phyloP scores from a whole-genome alignment of 768 basidiomycete species.

The Suillus placidus region DNA sequence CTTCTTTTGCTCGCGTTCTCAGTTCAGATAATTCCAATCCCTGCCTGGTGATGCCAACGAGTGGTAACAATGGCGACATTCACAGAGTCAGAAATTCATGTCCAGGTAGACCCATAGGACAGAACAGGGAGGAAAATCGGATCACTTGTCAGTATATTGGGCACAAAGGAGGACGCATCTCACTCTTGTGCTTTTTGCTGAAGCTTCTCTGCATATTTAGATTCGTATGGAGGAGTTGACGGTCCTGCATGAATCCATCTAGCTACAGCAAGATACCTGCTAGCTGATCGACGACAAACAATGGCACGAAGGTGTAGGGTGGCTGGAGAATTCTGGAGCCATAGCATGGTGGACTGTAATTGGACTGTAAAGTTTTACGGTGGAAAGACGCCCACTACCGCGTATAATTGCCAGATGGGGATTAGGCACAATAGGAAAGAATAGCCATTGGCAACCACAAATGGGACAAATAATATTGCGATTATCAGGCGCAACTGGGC shows the following conservation, averaged over 20 bases:
- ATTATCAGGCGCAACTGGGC: conserved; percentile 1
- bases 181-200: conserved; percentile 66
- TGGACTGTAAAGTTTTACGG: background rate
- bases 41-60: conserved; percentile 35
- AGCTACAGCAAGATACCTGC: conserved; percentile 6
- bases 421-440: conserved; percentile 18
- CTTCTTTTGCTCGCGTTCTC: conserved; percentile 31
- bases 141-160: conserved; percentile 21
- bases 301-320: background rate
- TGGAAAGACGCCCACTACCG: background rate
- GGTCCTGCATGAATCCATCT: conserved; percentile 21
- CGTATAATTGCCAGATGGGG: background rate
- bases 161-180: conserved; percentile 31
- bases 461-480: conserved; percentile 5
- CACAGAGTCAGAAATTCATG: conserved; percentile 11
- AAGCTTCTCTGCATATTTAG: conserved; percentile 73
- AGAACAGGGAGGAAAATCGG: conserved; percentile 19
- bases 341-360: background rate
- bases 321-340: background rate
- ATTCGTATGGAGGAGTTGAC: conserved; percentile 30
- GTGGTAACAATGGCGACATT: conserved; percentile 3
- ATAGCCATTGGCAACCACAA: conserved; percentile 1
- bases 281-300: background rate
- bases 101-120: conserved; percentile 4
- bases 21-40: conserved; percentile 46